Evolutionary conservation across 257 asterid genomes (phyloP).

Genomic region (Fraxinus pennsylvanica): DNA sequence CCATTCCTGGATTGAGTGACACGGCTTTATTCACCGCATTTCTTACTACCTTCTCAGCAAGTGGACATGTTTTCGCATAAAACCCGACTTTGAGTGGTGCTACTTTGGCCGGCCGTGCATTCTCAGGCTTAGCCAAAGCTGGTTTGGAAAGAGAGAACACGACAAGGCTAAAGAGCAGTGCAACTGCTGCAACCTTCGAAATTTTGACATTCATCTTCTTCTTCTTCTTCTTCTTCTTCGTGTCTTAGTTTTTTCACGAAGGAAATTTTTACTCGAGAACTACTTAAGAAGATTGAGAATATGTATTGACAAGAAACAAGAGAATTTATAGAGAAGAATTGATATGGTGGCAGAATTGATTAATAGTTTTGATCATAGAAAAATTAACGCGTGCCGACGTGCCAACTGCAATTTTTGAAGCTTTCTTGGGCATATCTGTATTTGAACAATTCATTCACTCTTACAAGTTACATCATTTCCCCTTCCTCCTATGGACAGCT

Average conservation of each 20-base stretch:
- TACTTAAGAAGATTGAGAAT: neutral
- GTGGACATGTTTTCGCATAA: slow-evolving; percentile 42
- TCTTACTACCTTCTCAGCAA: slow-evolving; percentile 50
- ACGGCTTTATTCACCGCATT: slow-evolving; percentile 41
- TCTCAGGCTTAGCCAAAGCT: slow-evolving; percentile 4
- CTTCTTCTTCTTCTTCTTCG: neutral
- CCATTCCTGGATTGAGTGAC: slow-evolving; percentile 50
- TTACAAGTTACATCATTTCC: neutral
- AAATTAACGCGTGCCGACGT: neutral
- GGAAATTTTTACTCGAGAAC: neutral
- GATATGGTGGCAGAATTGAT: neutral
- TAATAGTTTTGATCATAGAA: neutral
- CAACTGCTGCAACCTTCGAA: neutral
- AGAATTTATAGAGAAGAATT: neutral
- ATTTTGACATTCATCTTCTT: neutral
- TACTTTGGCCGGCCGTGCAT: neutral
- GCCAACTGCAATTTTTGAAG: neutral
- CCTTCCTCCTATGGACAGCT: neutral
- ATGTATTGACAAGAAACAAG: neutral
- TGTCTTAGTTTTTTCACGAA: too few species aligned
- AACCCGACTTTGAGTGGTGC: slow-evolving; percentile 39
- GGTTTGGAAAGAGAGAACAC: neutral
- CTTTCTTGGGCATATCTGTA: neutral
- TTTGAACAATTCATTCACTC: neutral
- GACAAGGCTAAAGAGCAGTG: slow-evolving; percentile 15